Base-by-base conservation (phyloP, 495 filamentous ascomycete species). In the Aspergillus leporis region DNA sequence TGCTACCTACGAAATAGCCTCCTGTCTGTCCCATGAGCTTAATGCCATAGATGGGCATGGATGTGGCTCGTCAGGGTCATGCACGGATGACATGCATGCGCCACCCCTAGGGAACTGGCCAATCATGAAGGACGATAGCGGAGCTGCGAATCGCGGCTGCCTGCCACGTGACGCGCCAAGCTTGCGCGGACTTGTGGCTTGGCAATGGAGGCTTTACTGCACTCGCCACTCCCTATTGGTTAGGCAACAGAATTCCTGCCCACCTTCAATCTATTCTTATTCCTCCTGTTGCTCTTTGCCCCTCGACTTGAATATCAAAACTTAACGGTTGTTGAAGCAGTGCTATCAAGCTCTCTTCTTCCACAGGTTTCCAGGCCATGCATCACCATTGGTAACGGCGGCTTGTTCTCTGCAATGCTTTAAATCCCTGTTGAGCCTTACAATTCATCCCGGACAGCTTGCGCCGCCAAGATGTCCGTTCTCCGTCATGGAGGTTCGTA, bases 231-330 rank as follows among this genome's bases (percentile, higher is more conserved):
- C 63, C 62, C 59, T 53, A 77, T 78, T 78, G 76, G 76, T 77
- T 77, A 80, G 77, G 77, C 77, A 80, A 74, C 77, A 78, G 68
- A 64, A 78, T 80, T 80, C 71, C 70, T 64, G 68, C 60, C 60
- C 70, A 67, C 55, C 51, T 54, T 56, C 53, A 54, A 40, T 61
- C 59, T 63, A 64, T 69, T 70, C 65, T 69, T 72, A 70, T 65
- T 65, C 60, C 47, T 61, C 46, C 53, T 51, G 48, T 61, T 51
- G 40, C 56, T 47, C 61, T 48, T 51, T 56, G 53, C 45, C 56
- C 59, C 51, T 54, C 47, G 30, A 53, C 45, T 41, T 55, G 51
- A 19, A 22, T 21, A 19, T 61, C 30, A 52, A 30, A 41, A 22
- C 21, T 23, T 6, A 47, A 22, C 43, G 23, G 23, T 47, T 47